Conservation (phyloP, 768 basidiomycete species). For the Lyophyllum shimeji region DNA sequence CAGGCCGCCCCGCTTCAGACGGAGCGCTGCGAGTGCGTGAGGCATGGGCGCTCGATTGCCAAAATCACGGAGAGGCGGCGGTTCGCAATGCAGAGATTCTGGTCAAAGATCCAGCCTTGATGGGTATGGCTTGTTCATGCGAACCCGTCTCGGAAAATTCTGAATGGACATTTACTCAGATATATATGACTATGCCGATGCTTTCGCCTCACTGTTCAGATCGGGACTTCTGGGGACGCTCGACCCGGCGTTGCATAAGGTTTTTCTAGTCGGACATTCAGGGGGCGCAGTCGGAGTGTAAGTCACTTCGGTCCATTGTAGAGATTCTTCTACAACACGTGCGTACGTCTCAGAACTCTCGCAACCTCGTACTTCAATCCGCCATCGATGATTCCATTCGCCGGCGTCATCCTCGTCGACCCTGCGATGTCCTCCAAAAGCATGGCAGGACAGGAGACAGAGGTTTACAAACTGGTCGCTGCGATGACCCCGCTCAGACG, state of each 20-base stretch:
- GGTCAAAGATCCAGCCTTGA: conserved; percentile 14
- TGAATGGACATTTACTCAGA: conserved; percentile 11
- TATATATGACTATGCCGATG: conserved; percentile 31
- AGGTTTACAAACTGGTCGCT: conserved; percentile 25
- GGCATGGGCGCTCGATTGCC: conserved; percentile 37
- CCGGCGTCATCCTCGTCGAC: conserved; percentile 26
- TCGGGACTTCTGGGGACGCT: conserved; percentile 24
- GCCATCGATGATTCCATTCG: conserved; percentile 24
- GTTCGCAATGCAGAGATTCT: conserved; percentile 29
- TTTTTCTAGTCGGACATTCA: conserved; percentile 31
- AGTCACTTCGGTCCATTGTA: neutral
- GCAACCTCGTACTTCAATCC: conserved; percentile 27
- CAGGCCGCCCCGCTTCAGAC: neutral
- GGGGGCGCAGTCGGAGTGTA: conserved; percentile 30
- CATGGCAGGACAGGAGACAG: conserved; percentile 21
- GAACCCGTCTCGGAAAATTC: neutral
- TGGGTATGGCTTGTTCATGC: conserved; percentile 16
- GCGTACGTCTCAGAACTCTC: conserved; percentile 16
- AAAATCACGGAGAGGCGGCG: conserved; percentile 37
- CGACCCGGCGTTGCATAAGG: conserved; percentile 21
- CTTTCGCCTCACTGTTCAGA: conserved; percentile 24
- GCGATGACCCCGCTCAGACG: conserved; percentile 23
- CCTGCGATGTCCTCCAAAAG: conserved; percentile 22
- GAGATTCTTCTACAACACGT: neutral
- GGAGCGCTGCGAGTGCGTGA: conserved; percentile 24